Percentiles rank a stretch among this genome's conserved stretches.
Conservation (phyloP, 2,329 filamentous ascomycete species). For the Ascochyta pisi region DNA sequence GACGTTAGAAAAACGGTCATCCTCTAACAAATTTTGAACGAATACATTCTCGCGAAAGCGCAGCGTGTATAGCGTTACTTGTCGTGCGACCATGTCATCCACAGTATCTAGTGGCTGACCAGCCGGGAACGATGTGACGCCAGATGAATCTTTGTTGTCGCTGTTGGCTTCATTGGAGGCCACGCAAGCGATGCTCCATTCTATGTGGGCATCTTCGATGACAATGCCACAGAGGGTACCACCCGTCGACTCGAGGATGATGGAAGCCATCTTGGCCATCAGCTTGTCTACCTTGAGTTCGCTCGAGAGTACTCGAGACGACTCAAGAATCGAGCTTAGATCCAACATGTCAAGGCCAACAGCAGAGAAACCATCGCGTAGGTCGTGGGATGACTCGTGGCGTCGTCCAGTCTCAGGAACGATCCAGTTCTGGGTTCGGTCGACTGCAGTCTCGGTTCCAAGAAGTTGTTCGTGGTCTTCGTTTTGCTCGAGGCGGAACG, state of each 20-base stretch:
- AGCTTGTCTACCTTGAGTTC: slow-evolving; percentile 77
- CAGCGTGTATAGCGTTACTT: slow-evolving; percentile 77
- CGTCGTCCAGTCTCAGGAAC: slow-evolving; percentile 53
- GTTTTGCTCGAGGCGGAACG: slow-evolving; percentile 54
- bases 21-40: slow-evolving; percentile 73
- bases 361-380: slow-evolving; percentile 70
- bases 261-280: slow-evolving; percentile 80
- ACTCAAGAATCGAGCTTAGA: slow-evolving; percentile 77
- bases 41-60: slow-evolving; percentile 79
- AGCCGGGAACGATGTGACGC: slow-evolving; percentile 70
- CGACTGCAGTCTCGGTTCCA: slow-evolving; percentile 49
- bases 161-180: slow-evolving; percentile 67
- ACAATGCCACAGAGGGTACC: slow-evolving; percentile 77
- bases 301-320: slow-evolving; percentile 80
- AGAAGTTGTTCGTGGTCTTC: slow-evolving; percentile 51
- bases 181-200: slow-evolving; percentile 76
- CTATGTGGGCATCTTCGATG: slow-evolving; percentile 69
- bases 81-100: slow-evolving; percentile 74
- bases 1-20: slow-evolving; percentile 81
- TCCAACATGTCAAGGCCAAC: slow-evolving; percentile 79
- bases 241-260: slow-evolving; percentile 79
- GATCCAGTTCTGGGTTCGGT: slow-evolving; percentile 58
- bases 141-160: slow-evolving; percentile 41
- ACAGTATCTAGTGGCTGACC: slow-evolving; percentile 68
- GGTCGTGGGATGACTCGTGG: slow-evolving; percentile 56